Evolutionary conservation across 2,329 filamentous ascomycete species (phyloP).

Genomic region (Nectriaceae sp.): DNA sequence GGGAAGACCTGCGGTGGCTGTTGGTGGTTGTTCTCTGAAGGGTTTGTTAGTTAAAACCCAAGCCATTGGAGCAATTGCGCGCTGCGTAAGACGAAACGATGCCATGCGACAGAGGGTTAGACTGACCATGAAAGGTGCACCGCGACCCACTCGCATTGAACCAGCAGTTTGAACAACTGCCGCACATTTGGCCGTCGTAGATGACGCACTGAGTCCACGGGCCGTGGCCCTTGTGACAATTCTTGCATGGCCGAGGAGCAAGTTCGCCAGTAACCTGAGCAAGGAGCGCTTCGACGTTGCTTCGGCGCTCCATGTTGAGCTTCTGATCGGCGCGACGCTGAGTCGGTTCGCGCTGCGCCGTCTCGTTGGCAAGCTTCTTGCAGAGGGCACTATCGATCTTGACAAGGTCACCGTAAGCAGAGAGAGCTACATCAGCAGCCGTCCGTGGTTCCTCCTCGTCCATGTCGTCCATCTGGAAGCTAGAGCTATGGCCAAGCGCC

Average conservation of each 20-base stretch:
- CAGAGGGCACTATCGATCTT: constrained; percentile 55
- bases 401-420: constrained; percentile 49
- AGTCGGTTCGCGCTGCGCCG: constrained; percentile 49
- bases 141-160: constrained; percentile 62
- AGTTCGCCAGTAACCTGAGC: constrained; percentile 56
- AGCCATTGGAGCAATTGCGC: too few species aligned
- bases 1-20: constrained; percentile 12
- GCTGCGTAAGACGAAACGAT: background rate
- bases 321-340: constrained; percentile 56
- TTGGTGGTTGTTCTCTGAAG: constrained; percentile 24
- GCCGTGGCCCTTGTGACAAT: constrained; percentile 61
- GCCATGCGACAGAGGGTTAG: background rate
- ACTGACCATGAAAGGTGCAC: constrained; percentile 62
- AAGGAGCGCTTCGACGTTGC: constrained; percentile 62
- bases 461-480: constrained; percentile 1
- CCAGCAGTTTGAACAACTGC: constrained; percentile 65
- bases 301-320: constrained; percentile 58
- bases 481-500: background rate
- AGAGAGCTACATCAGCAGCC: constrained; percentile 49
- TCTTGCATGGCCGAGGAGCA: constrained; percentile 55
- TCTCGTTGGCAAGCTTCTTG: constrained; percentile 53
- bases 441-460: constrained; percentile 25
- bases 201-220: constrained; percentile 61
- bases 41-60: constrained; percentile 5
- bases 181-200: constrained; percentile 62